phyloP scores from a whole-genome alignment of 352 stramenopile species.

The Pythium sukuiense region DNA sequence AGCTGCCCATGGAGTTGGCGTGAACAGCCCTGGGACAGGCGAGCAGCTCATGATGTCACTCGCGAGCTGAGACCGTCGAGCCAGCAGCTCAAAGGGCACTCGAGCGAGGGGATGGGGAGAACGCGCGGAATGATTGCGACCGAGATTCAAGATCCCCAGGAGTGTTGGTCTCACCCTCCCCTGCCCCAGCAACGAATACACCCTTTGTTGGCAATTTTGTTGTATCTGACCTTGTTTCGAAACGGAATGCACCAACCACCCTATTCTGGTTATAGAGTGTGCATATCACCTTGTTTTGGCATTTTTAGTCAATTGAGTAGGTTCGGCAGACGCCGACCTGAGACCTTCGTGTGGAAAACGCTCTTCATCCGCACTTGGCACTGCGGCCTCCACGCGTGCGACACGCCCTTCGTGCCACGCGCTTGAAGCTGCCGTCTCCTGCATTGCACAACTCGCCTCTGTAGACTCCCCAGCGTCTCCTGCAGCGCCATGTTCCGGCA shows the following conservation, averaged over 20 bases:
- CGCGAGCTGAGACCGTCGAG: too few relatives aligned
- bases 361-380: not conserved
- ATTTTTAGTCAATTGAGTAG: not conserved
- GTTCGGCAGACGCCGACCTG: too few relatives aligned
- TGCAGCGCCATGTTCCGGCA: conserved; percentile 55
- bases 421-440: conserved; percentile 4
- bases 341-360: not conserved
- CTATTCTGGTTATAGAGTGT: not conserved
- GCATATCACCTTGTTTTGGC: not conserved
- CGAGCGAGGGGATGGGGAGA: not conserved
- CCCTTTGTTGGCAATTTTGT: not conserved
- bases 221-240: not conserved
- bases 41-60: too few relatives aligned
- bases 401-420: not conserved
- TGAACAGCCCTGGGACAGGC: conserved; percentile 1
- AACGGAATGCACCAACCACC: too few relatives aligned
- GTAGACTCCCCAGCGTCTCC: too few relatives aligned
- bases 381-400: too few relatives aligned
- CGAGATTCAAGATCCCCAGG: not conserved
- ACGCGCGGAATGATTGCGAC: not conserved
- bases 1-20: too few relatives aligned
- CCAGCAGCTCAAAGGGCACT: not conserved
- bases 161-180: not conserved
- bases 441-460: not conserved
- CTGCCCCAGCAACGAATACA: not conserved